Evolutionary conservation across 768 basidiomycete genomes (phyloP).

Genomic region (Boletus pseudopeckii): DNA sequence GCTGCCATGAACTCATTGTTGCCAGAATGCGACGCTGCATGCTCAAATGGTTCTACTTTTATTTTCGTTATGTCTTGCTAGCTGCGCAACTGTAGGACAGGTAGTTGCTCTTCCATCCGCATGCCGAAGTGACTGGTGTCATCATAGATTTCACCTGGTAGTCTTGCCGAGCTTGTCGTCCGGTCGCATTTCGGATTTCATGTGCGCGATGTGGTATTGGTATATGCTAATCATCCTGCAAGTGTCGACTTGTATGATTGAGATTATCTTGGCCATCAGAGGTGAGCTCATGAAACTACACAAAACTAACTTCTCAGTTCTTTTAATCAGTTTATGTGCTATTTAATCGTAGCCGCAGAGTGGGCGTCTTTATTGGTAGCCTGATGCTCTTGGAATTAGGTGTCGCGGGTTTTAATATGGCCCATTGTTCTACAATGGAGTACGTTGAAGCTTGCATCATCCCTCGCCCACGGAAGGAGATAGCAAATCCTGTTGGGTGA

Average conservation of each 20-base stretch:
- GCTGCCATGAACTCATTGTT: neutral
- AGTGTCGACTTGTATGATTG: slow-evolving; percentile 16
- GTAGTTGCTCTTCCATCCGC: neutral
- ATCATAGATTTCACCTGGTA: slow-evolving; percentile 8
- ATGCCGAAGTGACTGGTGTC: neutral
- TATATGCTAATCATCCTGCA: neutral
- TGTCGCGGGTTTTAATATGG: slow-evolving; percentile 12
- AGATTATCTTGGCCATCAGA: slow-evolving; percentile 24
- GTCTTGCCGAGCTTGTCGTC: slow-evolving; percentile 11
- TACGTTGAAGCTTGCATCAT: slow-evolving; percentile 24
- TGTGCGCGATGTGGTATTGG: slow-evolving; percentile 14
- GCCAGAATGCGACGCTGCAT: slow-evolving; percentile 9
- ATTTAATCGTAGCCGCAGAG: slow-evolving; percentile 34
- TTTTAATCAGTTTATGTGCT: slow-evolving; percentile 16
- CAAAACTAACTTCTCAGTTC: neutral
- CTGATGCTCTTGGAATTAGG: slow-evolving; percentile 21
- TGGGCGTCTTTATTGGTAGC: slow-evolving; percentile 19
- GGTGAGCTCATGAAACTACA: slow-evolving; percentile 15
- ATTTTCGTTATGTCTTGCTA: slow-evolving; percentile 17
- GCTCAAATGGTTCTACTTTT: slow-evolving; percentile 18
- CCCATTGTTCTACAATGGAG: slow-evolving; percentile 1
- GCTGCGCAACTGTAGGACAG: slow-evolving; percentile 8
- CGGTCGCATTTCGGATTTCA: neutral
- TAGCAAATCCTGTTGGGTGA: slow-evolving; percentile 6
- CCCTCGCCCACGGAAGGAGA: slow-evolving; percentile 3